These are phyloP conservation scores for Priceomyces melissophilus DNA, from an alignment of 805 yeast species.

Conservation along the genomic window DNA sequence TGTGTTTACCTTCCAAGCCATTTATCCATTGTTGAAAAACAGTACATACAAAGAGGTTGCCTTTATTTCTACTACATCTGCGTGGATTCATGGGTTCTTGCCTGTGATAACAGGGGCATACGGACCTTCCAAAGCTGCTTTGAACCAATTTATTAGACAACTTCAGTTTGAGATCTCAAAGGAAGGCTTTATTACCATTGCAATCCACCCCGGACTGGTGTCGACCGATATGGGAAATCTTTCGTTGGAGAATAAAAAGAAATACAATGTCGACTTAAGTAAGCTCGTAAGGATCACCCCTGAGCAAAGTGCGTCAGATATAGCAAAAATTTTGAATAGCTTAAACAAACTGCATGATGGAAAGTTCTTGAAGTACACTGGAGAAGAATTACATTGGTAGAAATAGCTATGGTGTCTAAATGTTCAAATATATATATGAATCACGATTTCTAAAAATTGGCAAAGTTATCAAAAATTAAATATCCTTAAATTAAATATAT, in stretches of 20 bases:
- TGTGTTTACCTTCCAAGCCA: conserved; percentile 13
- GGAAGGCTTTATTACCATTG: conserved; percentile 22
- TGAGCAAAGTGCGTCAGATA: conserved; percentile 16
- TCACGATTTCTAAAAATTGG: no score
- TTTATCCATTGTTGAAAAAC: conserved; percentile 24
- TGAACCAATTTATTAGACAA: conserved; percentile 24
- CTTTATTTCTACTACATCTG: conserved; percentile 23
- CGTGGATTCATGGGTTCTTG: conserved; percentile 14
- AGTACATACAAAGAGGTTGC: conserved; percentile 18
- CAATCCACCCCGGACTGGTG: conserved; percentile 33
- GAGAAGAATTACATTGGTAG: no score
- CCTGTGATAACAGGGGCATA: conserved; percentile 22
- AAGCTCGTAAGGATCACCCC: conserved; percentile 15
- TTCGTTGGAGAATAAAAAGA: conserved; percentile 1
- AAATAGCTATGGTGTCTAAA: no score
- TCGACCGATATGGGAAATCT: conserved; percentile 28
- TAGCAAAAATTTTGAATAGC: no score
- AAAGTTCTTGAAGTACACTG: no score
- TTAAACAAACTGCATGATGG: no score
- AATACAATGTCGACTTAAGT: neutral
- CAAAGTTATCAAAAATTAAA: no score
- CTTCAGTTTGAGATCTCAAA: conserved; percentile 19
- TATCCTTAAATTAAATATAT: no score
- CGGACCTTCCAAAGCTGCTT: conserved; percentile 36
- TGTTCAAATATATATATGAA: no score